Conservation (phyloP, 2,329 filamentous ascomycete species). For the Phaeosphaeria sp. region DNA sequence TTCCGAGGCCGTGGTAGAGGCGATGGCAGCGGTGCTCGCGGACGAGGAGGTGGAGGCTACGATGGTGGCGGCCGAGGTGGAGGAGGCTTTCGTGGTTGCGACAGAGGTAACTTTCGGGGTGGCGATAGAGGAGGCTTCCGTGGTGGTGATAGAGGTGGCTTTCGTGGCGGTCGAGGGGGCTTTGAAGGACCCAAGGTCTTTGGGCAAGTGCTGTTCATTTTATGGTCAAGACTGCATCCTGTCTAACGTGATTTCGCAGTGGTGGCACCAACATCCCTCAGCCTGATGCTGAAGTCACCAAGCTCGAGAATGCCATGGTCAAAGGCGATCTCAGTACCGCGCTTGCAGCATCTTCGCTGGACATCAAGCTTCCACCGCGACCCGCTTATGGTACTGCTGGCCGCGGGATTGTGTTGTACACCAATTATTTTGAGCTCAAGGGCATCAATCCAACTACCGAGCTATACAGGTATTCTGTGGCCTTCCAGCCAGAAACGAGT, state of each 20-base stretch:
- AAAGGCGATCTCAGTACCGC: conserved; percentile 28
- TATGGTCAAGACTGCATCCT: neutral
- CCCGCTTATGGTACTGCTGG: conserved; percentile 48
- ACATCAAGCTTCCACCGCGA: conserved; percentile 29
- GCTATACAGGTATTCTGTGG: conserved; percentile 37
- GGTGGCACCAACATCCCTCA: conserved; percentile 38
- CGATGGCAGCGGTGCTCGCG: conserved; percentile 23
- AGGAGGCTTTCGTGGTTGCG: conserved; percentile 18
- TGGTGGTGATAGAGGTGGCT: conserved; percentile 16
- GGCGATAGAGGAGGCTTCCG: conserved; percentile 17
- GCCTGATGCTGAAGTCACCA: conserved; percentile 38
- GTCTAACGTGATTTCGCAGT: conserved; percentile 12
- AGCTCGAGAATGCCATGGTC: conserved; percentile 42
- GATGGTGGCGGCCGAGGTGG: conserved; percentile 16
- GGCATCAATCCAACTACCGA: conserved; percentile 22
- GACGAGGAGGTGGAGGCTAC: conserved; percentile 15
- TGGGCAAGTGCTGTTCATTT: conserved; percentile 24
- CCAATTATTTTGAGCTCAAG: conserved; percentile 52
- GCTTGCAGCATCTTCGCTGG: conserved; percentile 29
- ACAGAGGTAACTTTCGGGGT: conserved; percentile 13
- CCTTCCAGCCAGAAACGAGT: conserved; percentile 43
- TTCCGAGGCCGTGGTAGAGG: conserved; percentile 22
- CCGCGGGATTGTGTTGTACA: conserved; percentile 46
- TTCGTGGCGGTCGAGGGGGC: conserved; percentile 17
- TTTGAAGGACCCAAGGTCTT: conserved; percentile 21